Base-by-base conservation (phyloP, 2,329 filamentous ascomycete species). In the Bipolaris oryzae region DNA sequence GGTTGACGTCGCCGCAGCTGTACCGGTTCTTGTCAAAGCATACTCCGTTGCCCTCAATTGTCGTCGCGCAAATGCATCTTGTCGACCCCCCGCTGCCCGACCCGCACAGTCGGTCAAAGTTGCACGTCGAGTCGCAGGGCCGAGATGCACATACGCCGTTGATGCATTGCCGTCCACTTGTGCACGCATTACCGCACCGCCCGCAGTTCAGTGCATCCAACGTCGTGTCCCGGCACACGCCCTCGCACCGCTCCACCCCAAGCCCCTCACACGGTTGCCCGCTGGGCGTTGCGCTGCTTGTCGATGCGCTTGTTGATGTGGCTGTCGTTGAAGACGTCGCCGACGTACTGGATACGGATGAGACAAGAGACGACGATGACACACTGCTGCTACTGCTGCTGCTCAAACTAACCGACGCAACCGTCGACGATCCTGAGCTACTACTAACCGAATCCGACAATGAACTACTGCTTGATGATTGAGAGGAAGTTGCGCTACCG, bases 71-170 rank as follows among this genome's bases (percentile, higher is more conserved):
- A 11, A 67, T 68, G 47, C 74, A 76, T 9, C 53, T 55, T 20
- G 51, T 31, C 3, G 65, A 61, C 11, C 46, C 50, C 11, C 46
- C 50, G n/a, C 59, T 62, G 41, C 53, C 48, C 13, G 58, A 20
- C 18, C 66, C 63, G 62, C 73, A 76, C n/a, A 61, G 44, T 7
- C 62, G 60, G 21, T 65, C 57, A n/a, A 62, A 63, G 10, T 53
- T 50, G 60, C 73, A 76, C 28, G 53, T 53, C 1, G 69, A 71
- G 53, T 74, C 66, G 59, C 74, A 76, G 9, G 66, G 51, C 9
- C 53, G 55, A 1, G 63, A 66, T 7, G 64, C 64, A 56, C 74
- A 76, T 0, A 74, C 70, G 15, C 74, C 74, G 53, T 76, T 76
- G n/a, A 64, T 60, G 49, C 74, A 76, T 13, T 51, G 41, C 18